phyloP scores from a whole-genome alignment of 83 land plant genomes.

The Picea engelmannii region DNA sequence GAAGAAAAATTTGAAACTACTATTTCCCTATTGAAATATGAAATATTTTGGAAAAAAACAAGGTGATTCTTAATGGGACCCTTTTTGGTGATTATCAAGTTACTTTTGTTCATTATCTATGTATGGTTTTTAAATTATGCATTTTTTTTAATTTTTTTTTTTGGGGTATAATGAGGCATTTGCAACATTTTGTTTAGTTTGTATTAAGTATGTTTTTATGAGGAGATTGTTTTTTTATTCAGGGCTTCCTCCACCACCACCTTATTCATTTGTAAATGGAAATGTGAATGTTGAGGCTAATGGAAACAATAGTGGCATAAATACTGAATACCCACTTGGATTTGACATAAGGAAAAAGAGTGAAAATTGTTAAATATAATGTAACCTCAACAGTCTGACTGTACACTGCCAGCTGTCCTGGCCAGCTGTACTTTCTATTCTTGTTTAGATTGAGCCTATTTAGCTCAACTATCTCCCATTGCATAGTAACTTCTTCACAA shows the following conservation, averaged over 20 bases:
- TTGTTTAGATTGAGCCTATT: no score
- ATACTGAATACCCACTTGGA: constrained; percentile 43
- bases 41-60: no score
- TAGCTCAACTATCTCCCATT: no score
- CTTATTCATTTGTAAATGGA: constrained; percentile 27
- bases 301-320: constrained; percentile 8
- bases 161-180: neutral
- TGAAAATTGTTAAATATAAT: no score
- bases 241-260: constrained; percentile 68
- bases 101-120: constrained; percentile 61
- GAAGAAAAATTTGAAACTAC: no score
- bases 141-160: no score
- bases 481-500: no score
- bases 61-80: constrained; percentile 33
- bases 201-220: neutral
- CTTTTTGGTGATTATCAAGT: constrained; percentile 76
- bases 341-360: constrained; percentile 44
- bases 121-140: constrained; percentile 31
- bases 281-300: constrained; percentile 14
- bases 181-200: no score
- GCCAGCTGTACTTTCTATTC: no score
- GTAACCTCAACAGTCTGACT: no score
- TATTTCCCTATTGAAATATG: no score
- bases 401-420: no score
- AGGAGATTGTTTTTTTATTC: neutral